Conservation (phyloP, 2,329 filamentous ascomycete genomes). For the Botrytis hyacinthi region DNA sequence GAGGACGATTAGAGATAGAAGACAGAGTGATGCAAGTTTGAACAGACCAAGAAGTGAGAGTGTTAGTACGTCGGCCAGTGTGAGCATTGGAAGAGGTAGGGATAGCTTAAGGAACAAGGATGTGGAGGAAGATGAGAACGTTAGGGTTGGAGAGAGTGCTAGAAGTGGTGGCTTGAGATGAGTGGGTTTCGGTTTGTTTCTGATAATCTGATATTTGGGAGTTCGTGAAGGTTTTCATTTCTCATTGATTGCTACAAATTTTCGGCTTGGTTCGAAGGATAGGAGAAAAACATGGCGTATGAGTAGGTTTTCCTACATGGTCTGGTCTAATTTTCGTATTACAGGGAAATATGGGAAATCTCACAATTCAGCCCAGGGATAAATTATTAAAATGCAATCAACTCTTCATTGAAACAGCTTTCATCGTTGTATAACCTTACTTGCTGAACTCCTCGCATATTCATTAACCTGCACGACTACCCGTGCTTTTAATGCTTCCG, state of each 20-base stretch:
- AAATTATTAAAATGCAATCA: not conserved
- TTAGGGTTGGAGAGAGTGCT: slow-evolving; percentile 61
- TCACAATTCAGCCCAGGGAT: not conserved
- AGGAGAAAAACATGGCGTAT: slow-evolving; percentile 10
- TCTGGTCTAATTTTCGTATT: not conserved
- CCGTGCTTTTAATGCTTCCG: not conserved
- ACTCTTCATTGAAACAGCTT: not conserved
- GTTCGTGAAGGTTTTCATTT: slow-evolving; percentile 2
- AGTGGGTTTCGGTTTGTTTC: not conserved
- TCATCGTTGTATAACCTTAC: not conserved
- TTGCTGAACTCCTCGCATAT: not conserved
- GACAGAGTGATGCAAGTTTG: slow-evolving; percentile 44
- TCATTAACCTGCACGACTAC: not conserved
- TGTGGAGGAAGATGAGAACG: slow-evolving; percentile 53
- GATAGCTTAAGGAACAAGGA: slow-evolving; percentile 45
- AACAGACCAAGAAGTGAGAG: slow-evolving; percentile 49
- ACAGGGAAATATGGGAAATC: not conserved
- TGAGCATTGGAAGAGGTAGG: slow-evolving; percentile 36
- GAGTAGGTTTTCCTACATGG: not conserved
- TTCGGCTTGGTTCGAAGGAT: not conserved
- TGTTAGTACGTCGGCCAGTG: slow-evolving; percentile 52
- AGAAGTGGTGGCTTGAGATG: slow-evolving; percentile 44
- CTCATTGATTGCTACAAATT: not conserved
- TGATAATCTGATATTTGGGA: not conserved
- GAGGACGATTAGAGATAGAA: slow-evolving; percentile 44